These are phyloP conservation scores for Phytophthora melonis DNA, from an alignment of 352 stramenopile species.

Conservation along the genomic window DNA sequence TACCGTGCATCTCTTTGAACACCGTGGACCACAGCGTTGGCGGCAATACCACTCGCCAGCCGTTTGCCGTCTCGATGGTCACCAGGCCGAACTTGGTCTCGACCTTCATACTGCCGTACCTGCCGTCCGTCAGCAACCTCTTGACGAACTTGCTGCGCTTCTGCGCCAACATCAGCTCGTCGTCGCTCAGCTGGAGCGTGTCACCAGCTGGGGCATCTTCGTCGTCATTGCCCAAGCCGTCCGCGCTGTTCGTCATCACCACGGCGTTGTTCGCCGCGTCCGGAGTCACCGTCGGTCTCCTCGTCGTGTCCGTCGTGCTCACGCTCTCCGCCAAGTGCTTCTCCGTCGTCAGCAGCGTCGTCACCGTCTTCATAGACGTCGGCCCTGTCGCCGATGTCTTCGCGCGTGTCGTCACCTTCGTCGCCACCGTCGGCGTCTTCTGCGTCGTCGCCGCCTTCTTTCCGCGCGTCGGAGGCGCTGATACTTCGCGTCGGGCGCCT, in stretches of 20 bases:
- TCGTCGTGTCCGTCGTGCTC: too few species aligned
- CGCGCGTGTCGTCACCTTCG: too few species aligned
- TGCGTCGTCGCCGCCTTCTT: too few species aligned
- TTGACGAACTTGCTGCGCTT: background rate
- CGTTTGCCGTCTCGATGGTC: background rate
- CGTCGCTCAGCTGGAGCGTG: background rate
- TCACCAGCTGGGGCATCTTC: background rate
- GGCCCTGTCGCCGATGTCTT: too few species aligned
- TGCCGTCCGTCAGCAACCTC: background rate
- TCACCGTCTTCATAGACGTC: too few species aligned
- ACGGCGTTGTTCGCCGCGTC: background rate
- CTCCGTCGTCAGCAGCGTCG: background rate
- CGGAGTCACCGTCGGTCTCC: too few species aligned
- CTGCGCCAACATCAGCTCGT: background rate
- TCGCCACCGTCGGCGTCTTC: background rate
- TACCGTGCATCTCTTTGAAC: too few species aligned
- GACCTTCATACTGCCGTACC: background rate
- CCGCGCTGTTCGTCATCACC: background rate
- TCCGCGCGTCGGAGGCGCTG: too few species aligned
- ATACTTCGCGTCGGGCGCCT: background rate
- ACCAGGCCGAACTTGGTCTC: background rate
- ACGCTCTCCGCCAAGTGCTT: background rate
- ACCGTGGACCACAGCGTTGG: too few species aligned
- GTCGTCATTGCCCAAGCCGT: background rate
- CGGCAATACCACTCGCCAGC: background rate